phyloP scores from a whole-genome alignment of 1,284 basidiomycete genomes.

The Trametes hirsuta region DNA sequence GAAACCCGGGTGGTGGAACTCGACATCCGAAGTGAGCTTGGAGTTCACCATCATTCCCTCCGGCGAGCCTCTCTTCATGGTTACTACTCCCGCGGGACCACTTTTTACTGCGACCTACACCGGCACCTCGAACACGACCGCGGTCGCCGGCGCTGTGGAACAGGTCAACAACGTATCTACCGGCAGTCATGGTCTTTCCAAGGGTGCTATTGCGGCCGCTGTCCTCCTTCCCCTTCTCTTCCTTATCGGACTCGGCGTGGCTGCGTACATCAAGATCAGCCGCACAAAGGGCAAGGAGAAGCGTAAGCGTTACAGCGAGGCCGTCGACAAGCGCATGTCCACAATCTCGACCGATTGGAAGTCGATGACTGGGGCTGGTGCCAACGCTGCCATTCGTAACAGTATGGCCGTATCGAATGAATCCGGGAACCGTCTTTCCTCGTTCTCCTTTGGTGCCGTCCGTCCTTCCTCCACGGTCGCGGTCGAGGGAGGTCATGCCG shows the following conservation, averaged over 20 bases:
- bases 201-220: constrained; percentile 78
- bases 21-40: constrained; percentile 54
- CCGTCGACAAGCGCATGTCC: constrained; percentile 82
- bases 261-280: constrained; percentile 51
- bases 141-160: constrained; percentile 27
- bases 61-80: constrained; percentile 58
- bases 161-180: constrained; percentile 39
- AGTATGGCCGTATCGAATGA: constrained; percentile 57
- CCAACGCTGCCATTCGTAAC: constrained; percentile 70
- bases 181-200: constrained; percentile 45
- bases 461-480: constrained; percentile 54
- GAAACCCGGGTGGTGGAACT: constrained; percentile 81
- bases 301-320: constrained; percentile 69
- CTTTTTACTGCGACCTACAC: constrained; percentile 70
- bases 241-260: constrained; percentile 48
- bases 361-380: constrained; percentile 71
- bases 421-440: constrained; percentile 46
- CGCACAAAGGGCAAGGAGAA: constrained; percentile 62
- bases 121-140: constrained; percentile 38
- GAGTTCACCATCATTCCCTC: constrained; percentile 70
- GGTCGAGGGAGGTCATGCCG: constrained; percentile 49
- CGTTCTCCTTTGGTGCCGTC: constrained; percentile 60
- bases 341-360: constrained; percentile 79
- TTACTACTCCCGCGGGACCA: constrained; percentile 68
- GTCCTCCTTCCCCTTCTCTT: constrained; percentile 75